Conservation (phyloP, 768 basidiomycete species). For the Thelephora aurantiotincta region DNA sequence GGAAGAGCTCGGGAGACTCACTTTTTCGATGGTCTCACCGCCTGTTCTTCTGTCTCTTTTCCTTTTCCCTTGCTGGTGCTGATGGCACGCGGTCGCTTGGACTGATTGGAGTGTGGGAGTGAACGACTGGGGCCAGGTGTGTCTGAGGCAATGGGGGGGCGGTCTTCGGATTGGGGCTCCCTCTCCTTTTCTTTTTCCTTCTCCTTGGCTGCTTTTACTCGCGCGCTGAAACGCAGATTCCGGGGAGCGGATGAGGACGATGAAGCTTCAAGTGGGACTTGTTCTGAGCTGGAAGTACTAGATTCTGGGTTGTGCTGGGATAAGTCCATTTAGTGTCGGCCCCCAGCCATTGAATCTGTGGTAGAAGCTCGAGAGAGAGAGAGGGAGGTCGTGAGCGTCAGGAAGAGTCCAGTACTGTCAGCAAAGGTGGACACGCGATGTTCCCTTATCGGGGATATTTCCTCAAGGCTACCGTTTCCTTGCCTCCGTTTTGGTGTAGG, state of each 20-base stretch:
- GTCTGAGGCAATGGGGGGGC: slow-evolving; percentile 20
- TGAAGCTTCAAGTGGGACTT: slow-evolving; percentile 26
- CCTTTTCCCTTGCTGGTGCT: slow-evolving; percentile 44
- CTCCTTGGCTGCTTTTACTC: slow-evolving; percentile 62
- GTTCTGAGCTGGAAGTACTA: slow-evolving; percentile 42
- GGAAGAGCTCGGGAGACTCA: slow-evolving; percentile 19
- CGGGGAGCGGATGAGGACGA: slow-evolving; percentile 25
- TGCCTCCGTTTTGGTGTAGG: no score
- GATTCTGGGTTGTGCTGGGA: slow-evolving; percentile 66
- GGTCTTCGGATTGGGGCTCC: slow-evolving; percentile 27
- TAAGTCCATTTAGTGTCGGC: slow-evolving; percentile 88
- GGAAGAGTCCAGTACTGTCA: not conserved
- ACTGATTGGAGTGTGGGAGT: slow-evolving; percentile 16
- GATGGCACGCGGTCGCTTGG: slow-evolving; percentile 41
- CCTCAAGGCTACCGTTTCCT: no score
- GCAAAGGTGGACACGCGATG: no score
- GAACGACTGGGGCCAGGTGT: slow-evolving; percentile 27
- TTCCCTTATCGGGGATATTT: no score
- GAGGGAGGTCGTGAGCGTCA: not conserved
- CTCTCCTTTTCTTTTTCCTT: slow-evolving; percentile 49
- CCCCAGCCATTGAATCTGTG: slow-evolving; percentile 65
- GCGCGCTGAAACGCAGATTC: slow-evolving; percentile 51
- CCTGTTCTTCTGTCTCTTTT: slow-evolving; percentile 43
- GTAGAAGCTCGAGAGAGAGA: not conserved
- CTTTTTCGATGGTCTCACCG: slow-evolving; percentile 24